These are phyloP conservation scores for Pythium aphanidermatum DNA, from an alignment of 352 stramenopile species.

Conservation along the genomic window DNA sequence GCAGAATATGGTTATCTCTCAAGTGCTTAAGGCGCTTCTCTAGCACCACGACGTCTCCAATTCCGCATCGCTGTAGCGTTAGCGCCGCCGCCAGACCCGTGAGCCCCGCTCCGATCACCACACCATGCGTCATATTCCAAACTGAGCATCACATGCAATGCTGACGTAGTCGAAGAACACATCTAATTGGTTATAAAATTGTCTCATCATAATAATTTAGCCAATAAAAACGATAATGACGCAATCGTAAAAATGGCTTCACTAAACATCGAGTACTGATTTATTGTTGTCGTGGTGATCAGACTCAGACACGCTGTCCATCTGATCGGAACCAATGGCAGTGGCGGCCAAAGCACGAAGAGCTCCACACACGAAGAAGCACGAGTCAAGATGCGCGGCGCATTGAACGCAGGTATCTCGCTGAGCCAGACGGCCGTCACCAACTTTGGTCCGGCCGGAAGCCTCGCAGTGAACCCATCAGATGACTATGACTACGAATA, in stretches of 20 bases:
- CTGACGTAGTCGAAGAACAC: neutral
- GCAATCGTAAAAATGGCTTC: constrained; percentile 2
- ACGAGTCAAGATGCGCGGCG: constrained; percentile 37
- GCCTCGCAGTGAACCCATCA: constrained; percentile 30
- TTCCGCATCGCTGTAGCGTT: constrained; percentile 14
- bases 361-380: neutral
- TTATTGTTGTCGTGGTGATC: neutral
- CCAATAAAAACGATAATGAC: constrained; percentile 8
- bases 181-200: constrained; percentile 3
- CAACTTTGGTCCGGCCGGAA: constrained; percentile 40
- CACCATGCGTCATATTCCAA: constrained; percentile 3
- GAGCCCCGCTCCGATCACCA: constrained; percentile 24
- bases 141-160: neutral
- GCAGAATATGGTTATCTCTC: constrained; percentile 20
- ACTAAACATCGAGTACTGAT: constrained; percentile 4
- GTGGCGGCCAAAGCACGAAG: neutral
- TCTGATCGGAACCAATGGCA: constrained; percentile 16
- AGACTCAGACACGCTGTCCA: constrained; percentile 15
- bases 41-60: constrained; percentile 14
- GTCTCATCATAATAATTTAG: neutral
- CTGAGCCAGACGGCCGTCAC: constrained; percentile 63
- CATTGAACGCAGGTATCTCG: constrained; percentile 37
- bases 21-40: constrained; percentile 17
- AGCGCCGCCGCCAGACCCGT: constrained; percentile 20
- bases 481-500: constrained; percentile 86